Evolutionary conservation across 2,329 filamentous ascomycete genomes (phyloP).

Genomic region (Pseudogymnoascus sp.): DNA sequence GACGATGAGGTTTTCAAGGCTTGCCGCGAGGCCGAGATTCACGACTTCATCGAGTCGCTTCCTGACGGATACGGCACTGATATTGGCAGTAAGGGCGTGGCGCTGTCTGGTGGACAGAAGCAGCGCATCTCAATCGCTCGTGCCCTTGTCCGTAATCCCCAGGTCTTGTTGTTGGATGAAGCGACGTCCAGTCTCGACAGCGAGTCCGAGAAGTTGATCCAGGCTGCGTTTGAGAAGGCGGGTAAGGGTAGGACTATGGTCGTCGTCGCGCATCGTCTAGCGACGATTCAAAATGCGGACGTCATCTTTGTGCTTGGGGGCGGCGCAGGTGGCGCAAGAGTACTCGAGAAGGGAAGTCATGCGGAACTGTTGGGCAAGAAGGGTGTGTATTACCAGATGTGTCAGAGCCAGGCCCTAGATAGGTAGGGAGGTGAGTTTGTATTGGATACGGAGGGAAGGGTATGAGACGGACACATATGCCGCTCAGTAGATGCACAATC

Average conservation of each 20-base stretch:
- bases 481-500: neutral
- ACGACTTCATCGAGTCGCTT: slow-evolving; percentile 44
- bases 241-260: slow-evolving; percentile 57
- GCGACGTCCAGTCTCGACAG: slow-evolving; percentile 50
- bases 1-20: slow-evolving; percentile 38
- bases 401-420: slow-evolving; percentile 13
- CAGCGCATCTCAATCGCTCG: slow-evolving; percentile 49
- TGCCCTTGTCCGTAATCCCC: slow-evolving; percentile 44
- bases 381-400: slow-evolving; percentile 35
- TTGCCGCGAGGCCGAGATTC: slow-evolving; percentile 43
- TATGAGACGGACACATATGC: neutral
- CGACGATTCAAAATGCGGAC: slow-evolving; percentile 71
- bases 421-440: neutral
- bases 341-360: slow-evolving; percentile 47
- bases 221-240: slow-evolving; percentile 60
- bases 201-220: slow-evolving; percentile 48
- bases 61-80: slow-evolving; percentile 43
- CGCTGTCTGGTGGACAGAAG: slow-evolving; percentile 46
- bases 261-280: slow-evolving; percentile 69
- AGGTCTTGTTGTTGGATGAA: slow-evolving; percentile 49
- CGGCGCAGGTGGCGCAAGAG: slow-evolving; percentile 15
- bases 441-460: neutral
- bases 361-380: slow-evolving; percentile 36
- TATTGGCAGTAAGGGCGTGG: slow-evolving; percentile 38
- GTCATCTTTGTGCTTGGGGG: slow-evolving; percentile 68